Evolutionary conservation across 2,329 filamentous ascomycete genomes (phyloP), one percentile per base, ranked within the genome.

Genomic region (Colletotrichum scovillei): DNA sequence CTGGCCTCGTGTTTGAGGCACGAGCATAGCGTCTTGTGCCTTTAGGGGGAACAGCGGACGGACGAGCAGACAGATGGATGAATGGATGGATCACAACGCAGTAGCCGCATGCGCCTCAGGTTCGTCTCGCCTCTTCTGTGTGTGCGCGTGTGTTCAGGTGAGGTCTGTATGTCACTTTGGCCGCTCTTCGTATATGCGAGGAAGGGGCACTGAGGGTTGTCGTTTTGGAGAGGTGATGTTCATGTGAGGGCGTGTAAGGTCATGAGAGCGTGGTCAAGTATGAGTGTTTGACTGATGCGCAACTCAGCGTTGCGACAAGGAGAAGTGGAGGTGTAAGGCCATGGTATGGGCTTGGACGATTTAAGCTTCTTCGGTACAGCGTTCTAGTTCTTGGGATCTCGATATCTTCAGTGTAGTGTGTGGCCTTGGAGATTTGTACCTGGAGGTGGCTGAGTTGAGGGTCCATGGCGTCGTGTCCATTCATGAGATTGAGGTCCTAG

Each of bases 331-430:
- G 8, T 14, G n/a, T 7, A 32, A 26, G 32, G 12, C 28, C 14
- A 28, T 8, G 7, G 9, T 12, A 38, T 19, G 19, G 30, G n/a
- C 42, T 24, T 52, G 30, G 65, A 42, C 32, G 46, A 30, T 11
- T 55, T 68, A 63, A 42, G 65, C 46, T 42, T 68, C 65, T 68
- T 68, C 65, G 24, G 30, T 55, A 24, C 65, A 55, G 56, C 26
- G 22, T 67, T 60, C 65, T 38, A 30, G 32, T 35, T 22, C 6
- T 32, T 26, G 9, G 7, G 19, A 19, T 8, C 19, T 22, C 11
- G 26, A 4, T 11, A n/a, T 3, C 11, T 63, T n/a, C 4, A 4
- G 6, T 12, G 14, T 52, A 11, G 14, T 52, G 32, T 5, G 11
- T 5, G 42, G 58, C 19, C 26, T 12, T 0, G 19, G 42, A 49